A percentile compares a stretch with the other conserved stretches of the same genome.
phyloP scores from a whole-genome alignment of 2,329 filamentous ascomycete genomes.

The Tolypocladium pustulatum region DNA sequence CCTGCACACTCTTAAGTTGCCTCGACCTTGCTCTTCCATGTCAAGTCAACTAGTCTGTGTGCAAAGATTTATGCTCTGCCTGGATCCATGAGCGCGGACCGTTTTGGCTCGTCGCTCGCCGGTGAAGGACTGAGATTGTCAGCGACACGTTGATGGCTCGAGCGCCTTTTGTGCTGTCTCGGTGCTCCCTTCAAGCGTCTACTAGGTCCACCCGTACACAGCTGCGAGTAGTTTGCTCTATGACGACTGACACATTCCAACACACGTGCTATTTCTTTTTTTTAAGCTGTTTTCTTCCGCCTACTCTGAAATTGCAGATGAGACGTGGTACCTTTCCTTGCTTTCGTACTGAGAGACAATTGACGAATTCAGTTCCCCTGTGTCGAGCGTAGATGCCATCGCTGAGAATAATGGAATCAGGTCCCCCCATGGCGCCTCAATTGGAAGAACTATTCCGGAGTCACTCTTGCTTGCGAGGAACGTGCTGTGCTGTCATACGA shows the following conservation, averaged over 20 bases:
- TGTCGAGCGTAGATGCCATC: background rate
- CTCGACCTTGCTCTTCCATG: constrained; percentile 64
- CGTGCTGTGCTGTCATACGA: background rate
- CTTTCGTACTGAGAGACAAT: background rate
- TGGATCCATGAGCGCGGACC: constrained; percentile 30
- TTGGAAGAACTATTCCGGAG: background rate
- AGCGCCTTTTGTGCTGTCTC: constrained; percentile 17
- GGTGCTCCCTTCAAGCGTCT: constrained; percentile 20
- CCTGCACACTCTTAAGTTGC: constrained; percentile 96
- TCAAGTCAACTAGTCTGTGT: constrained; percentile 95
- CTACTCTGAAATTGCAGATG: background rate
- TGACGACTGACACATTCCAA: constrained; percentile 18
- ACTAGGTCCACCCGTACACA: constrained; percentile 22
- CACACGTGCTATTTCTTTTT: background rate
- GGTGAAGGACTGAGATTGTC: constrained; percentile 20
- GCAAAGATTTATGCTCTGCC: constrained; percentile 60
- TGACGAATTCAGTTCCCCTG: background rate
- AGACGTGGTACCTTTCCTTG: background rate
- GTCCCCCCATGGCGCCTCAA: no score
- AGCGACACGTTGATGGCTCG: constrained; percentile 10
- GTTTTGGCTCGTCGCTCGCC: constrained; percentile 36
- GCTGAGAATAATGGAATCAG: background rate
- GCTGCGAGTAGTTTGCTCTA: constrained; percentile 15
- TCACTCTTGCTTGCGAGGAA: background rate
- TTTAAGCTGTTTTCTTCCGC: background rate